These are phyloP conservation scores for Candida glucosophila DNA, from an alignment of 1,139 yeast species.

Conservation along the genomic window DNA sequence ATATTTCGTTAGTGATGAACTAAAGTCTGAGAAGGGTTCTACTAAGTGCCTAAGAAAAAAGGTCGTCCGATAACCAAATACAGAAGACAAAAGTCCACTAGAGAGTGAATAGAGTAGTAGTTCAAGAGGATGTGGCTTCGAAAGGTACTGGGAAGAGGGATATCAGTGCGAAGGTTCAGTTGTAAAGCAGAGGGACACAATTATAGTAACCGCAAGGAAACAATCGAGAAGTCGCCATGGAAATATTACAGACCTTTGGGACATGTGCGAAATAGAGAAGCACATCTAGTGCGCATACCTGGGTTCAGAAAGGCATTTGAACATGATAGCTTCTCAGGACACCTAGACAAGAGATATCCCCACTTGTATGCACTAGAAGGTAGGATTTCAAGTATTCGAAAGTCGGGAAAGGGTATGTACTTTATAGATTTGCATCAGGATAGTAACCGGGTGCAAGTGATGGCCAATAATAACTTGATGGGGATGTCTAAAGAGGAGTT, in stretches of 20 bases:
- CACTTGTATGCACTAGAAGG: conserved; percentile 39
- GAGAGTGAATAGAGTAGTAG: background rate
- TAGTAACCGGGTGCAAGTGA: conserved; percentile 44
- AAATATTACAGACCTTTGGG: conserved; percentile 14
- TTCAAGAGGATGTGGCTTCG: background rate
- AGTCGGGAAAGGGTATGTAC: conserved; percentile 56
- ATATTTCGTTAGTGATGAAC: no score
- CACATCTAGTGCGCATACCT: conserved; percentile 9
- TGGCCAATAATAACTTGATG: conserved; percentile 47
- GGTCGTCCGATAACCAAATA: no score
- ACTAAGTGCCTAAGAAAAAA: no score
- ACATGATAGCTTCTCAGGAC: conserved; percentile 11
- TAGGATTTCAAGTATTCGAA: conserved; percentile 45
- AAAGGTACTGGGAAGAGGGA: background rate
- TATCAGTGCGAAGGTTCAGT: background rate
- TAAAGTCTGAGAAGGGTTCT: no score
- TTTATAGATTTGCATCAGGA: conserved; percentile 66
- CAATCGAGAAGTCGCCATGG: conserved; percentile 3
- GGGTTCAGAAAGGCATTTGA: conserved; percentile 13
- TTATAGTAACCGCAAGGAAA: conserved; percentile 4
- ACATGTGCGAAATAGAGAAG: conserved; percentile 6
- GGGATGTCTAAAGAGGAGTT: conserved; percentile 36
- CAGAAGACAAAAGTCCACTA: no score
- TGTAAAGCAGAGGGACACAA: conserved; percentile 3
- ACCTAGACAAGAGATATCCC: conserved; percentile 8